phyloP scores from a whole-genome alignment of 2,329 filamentous ascomycete genomes.

The Colletotrichum orbiculare region DNA sequence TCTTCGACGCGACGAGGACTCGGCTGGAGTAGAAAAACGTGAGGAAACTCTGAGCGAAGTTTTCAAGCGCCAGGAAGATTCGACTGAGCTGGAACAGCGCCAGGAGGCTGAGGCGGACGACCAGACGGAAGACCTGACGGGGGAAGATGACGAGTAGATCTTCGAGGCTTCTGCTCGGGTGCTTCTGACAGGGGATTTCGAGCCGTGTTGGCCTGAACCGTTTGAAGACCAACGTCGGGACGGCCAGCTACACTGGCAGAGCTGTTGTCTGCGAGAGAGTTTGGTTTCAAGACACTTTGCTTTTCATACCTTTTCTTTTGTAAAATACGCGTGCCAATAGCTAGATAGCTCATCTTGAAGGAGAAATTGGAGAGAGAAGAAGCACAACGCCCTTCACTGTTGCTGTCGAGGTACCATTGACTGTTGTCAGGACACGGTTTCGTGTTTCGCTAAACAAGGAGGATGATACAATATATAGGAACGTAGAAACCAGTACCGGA shows the following conservation, averaged over 20 bases:
- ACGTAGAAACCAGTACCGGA: too few relatives aligned
- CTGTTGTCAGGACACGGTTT: too few relatives aligned
- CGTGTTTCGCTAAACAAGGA: too few relatives aligned
- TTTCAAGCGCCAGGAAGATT: constrained; percentile 23
- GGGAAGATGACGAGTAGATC: not conserved
- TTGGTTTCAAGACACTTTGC: not conserved
- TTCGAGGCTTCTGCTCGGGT: too few relatives aligned
- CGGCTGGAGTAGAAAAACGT: constrained; percentile 5
- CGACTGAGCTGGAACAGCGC: constrained; percentile 4
- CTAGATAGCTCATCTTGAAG: constrained; percentile 19
- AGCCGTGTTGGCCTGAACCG: not conserved
- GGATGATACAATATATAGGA: too few relatives aligned
- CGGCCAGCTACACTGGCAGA: constrained; percentile 27
- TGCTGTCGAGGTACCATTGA: not conserved
- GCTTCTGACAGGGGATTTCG: too few relatives aligned
- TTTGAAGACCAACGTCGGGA: not conserved
- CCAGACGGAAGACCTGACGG: not conserved
- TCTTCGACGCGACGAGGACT: constrained; percentile 24
- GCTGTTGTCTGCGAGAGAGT: constrained; percentile 18
- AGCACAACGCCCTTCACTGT: not conserved
- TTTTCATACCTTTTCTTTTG: constrained; percentile 1
- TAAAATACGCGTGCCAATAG: constrained; percentile 6
- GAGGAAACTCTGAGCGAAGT: constrained; percentile 13
- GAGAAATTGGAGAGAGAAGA: constrained; percentile 1
- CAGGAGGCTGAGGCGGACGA: constrained; percentile 6